A percentile compares a stretch with the other conserved stretches of the same genome.
Conservation (phyloP, 2,329 filamentous ascomycete species). For the Aphanoascus verrucosus region DNA sequence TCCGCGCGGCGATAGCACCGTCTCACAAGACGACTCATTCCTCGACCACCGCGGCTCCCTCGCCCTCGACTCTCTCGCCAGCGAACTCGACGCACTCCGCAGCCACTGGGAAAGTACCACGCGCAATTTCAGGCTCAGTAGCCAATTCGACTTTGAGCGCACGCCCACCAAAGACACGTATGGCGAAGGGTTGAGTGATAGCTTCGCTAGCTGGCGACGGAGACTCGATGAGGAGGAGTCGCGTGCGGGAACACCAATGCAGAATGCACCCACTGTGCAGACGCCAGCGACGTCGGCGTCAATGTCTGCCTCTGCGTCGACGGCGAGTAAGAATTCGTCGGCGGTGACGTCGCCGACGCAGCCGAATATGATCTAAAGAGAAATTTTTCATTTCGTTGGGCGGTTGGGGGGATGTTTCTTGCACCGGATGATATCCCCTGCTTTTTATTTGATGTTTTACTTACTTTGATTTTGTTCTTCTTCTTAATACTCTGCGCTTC, state of each 20-base stretch:
- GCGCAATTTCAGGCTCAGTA: constrained; percentile 86
- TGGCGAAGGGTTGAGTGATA: constrained; percentile 50
- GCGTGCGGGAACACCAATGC: constrained; percentile 21
- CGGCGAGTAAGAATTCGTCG: not conserved
- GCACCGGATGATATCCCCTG: not conserved
- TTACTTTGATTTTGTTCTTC: not conserved
- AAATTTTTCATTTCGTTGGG: not conserved
- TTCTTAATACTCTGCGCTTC: not conserved
- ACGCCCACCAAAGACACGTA: constrained; percentile 38
- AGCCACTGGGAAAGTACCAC: constrained; percentile 93
- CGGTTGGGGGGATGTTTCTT: not conserved
- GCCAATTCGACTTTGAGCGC: constrained; percentile 74
- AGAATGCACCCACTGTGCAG: constrained; percentile 5
- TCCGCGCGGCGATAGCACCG: constrained; percentile 32
- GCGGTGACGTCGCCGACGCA: not conserved
- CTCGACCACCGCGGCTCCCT: constrained; percentile 47
- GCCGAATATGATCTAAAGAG: constrained; percentile 7
- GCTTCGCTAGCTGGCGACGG: constrained; percentile 69
- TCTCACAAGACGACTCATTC: constrained; percentile 35
- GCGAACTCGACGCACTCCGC: constrained; percentile 79
- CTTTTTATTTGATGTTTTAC: not conserved
- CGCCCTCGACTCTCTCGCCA: constrained; percentile 82
- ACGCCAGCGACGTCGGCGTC: not conserved
- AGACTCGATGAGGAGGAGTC: constrained; percentile 54
- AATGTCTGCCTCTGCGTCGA: not conserved